Percentiles rank a stretch among this genome's conserved stretches.
Conservation (phyloP, 2,329 filamentous ascomycete species). For the Clonostachys rosea region DNA sequence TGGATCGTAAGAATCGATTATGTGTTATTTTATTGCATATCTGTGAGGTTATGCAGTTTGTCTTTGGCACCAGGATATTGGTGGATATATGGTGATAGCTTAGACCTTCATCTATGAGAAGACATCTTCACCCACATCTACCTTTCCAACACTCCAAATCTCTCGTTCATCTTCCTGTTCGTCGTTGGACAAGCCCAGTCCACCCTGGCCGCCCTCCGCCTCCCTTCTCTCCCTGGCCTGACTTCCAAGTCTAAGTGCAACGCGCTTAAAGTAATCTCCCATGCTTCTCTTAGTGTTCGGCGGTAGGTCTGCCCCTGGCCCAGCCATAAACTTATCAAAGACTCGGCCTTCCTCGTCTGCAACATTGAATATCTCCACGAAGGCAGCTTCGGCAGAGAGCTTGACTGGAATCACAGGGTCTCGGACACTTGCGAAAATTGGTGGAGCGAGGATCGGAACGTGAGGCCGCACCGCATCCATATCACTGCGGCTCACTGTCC, state of each 20-base stretch:
- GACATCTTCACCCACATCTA: slow-evolving; percentile 64
- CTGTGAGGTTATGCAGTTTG: no score
- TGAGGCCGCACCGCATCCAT: slow-evolving; percentile 80
- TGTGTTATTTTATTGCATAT: no score
- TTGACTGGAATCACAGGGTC: slow-evolving; percentile 94
- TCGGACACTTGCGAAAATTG: slow-evolving; percentile 84
- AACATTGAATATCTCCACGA: slow-evolving; percentile 85
- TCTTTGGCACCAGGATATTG: no score
- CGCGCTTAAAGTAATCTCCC: slow-evolving; percentile 94
- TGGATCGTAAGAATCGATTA: no score
- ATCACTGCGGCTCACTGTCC: slow-evolving; percentile 76
- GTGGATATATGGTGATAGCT: neutral
- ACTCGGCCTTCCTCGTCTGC: slow-evolving; percentile 80
- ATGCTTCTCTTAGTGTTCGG: slow-evolving; percentile 80
- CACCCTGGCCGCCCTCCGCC: slow-evolving; percentile 84
- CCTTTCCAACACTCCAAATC: slow-evolving; percentile 90
- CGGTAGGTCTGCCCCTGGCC: slow-evolving; percentile 60
- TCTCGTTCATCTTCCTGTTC: slow-evolving; percentile 93
- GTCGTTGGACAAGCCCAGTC: slow-evolving; percentile 81
- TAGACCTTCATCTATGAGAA: neutral
- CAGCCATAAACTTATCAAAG: slow-evolving; percentile 86
- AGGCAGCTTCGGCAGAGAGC: slow-evolving; percentile 88
- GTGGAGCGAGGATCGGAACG: slow-evolving; percentile 71
- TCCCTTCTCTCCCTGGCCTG: slow-evolving; percentile 88
- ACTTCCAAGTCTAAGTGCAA: slow-evolving; percentile 76